phyloP scores from a whole-genome alignment of 2,329 filamentous ascomycete genomes.

The Fusarium sacchari region DNA sequence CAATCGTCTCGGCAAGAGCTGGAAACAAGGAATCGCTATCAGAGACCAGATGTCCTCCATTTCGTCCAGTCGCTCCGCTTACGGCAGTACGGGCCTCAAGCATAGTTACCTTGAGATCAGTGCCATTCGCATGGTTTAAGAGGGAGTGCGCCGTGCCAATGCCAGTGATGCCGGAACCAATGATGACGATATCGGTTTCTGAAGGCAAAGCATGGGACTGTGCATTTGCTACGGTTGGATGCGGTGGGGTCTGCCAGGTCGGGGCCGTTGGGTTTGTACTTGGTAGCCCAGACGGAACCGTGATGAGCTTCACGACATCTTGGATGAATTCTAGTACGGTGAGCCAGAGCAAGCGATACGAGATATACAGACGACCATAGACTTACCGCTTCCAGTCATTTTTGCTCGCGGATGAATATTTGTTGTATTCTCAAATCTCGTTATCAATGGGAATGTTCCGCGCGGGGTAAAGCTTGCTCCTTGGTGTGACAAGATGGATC shows the following conservation, averaged over 20 bases:
- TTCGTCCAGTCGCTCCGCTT: conserved; percentile 47
- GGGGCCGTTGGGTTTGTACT: conserved; percentile 12
- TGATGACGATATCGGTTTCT: conserved; percentile 39
- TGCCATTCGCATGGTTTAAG: conserved; percentile 25
- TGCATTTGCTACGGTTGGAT: conserved; percentile 38
- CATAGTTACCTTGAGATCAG: conserved; percentile 32
- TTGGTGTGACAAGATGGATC: neutral
- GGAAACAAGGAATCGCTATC: conserved; percentile 53
- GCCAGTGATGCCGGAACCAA: conserved; percentile 46
- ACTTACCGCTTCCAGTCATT: neutral
- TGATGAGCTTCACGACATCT: conserved; percentile 19
- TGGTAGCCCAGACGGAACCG: conserved; percentile 2
- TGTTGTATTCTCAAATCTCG: neutral
- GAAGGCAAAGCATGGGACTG: conserved; percentile 29
- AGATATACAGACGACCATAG: neutral
- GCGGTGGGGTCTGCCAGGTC: conserved; percentile 25
- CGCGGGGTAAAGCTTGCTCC: neutral
- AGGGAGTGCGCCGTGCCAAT: conserved; percentile 39
- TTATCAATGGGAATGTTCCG: neutral
- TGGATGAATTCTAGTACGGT: neutral
- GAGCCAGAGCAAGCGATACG: neutral
- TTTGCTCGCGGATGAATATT: neutral
- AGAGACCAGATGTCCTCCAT: conserved; percentile 44
- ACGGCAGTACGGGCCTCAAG: conserved; percentile 43
- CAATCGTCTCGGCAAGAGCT: conserved; percentile 44